Evolutionary conservation across 257 asterid genomes (phyloP).

Genomic region (Vinca minor): DNA sequence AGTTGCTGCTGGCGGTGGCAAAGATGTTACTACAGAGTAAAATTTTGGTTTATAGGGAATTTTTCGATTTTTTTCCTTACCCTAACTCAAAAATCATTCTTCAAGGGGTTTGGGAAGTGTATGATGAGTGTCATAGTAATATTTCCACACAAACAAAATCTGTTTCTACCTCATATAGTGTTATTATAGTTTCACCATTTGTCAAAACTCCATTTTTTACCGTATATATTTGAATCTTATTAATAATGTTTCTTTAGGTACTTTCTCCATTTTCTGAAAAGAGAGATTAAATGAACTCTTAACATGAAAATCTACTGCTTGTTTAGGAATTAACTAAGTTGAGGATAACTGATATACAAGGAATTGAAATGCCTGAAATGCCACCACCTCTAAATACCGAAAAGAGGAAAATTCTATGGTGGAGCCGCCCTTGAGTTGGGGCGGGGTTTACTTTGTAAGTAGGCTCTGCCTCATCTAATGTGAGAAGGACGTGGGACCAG

Average conservation of each 20-base stretch:
- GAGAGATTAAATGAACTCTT: not conserved
- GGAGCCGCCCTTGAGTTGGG: too few species aligned
- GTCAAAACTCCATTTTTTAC: too few species aligned
- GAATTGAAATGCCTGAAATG: constrained; percentile 58
- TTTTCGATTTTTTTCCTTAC: constrained; percentile 12
- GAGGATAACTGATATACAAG: constrained; percentile 75
- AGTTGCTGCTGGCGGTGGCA: constrained; percentile 26
- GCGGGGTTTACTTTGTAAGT: too few species aligned
- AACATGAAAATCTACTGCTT: not conserved
- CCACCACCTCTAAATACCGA: constrained; percentile 29
- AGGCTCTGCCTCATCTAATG: too few species aligned
- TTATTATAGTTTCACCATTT: too few species aligned
- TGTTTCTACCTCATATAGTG: not conserved
- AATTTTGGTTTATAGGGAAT: constrained; percentile 16
- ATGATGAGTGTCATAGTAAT: constrained; percentile 11
- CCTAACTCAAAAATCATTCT: constrained; percentile 1
- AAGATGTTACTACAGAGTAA: constrained; percentile 20
- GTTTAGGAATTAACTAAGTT: constrained; percentile 79
- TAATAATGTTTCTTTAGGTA: too few species aligned
- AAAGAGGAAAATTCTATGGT: too few species aligned
- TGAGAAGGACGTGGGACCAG: too few species aligned
- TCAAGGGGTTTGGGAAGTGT: constrained; percentile 10
- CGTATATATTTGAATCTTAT: constrained; percentile 13
- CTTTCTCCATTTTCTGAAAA: not conserved
- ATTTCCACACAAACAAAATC: constrained; percentile 1